Conservation (phyloP, 2,329 filamentous ascomycete species). For the Cercospora sojina region DNA sequence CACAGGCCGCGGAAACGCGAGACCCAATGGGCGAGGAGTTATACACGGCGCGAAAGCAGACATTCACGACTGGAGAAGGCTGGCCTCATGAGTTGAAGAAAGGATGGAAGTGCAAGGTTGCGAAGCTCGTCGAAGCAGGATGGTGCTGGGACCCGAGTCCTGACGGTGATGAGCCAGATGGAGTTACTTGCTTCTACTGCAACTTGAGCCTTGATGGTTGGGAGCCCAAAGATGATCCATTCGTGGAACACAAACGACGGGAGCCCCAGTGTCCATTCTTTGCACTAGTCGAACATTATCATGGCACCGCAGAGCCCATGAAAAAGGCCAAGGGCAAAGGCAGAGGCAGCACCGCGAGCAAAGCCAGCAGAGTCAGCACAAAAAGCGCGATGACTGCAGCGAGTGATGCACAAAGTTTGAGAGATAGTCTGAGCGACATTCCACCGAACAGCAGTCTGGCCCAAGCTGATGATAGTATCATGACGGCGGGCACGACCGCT, state of each 20-base stretch:
- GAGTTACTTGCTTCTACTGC: constrained; percentile 89
- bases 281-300: constrained; percentile 55
- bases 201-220: constrained; percentile 86
- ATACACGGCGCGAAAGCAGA: constrained; percentile 73
- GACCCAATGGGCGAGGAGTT: constrained; percentile 73
- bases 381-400: constrained; percentile 40
- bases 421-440: constrained; percentile 22
- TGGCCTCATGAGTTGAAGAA: constrained; percentile 91
- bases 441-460: constrained; percentile 29
- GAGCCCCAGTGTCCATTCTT: constrained; percentile 84
- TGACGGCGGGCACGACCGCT: constrained; percentile 48
- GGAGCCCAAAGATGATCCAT: constrained; percentile 88
- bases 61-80: constrained; percentile 64
- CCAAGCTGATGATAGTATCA: constrained; percentile 57
- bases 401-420: constrained; percentile 30
- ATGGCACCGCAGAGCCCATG: constrained; percentile 22
- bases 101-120: constrained; percentile 84
- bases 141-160: constrained; percentile 89
- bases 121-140: constrained; percentile 88
- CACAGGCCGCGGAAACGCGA: constrained; percentile 60
- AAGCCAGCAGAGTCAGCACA: constrained; percentile 63
- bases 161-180: constrained; percentile 70
- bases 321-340: constrained; percentile 37
- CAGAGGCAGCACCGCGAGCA: constrained; percentile 54
- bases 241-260: constrained; percentile 82